phyloP scores from a whole-genome alignment of 257 asterid species.

The Striga asiatica region DNA sequence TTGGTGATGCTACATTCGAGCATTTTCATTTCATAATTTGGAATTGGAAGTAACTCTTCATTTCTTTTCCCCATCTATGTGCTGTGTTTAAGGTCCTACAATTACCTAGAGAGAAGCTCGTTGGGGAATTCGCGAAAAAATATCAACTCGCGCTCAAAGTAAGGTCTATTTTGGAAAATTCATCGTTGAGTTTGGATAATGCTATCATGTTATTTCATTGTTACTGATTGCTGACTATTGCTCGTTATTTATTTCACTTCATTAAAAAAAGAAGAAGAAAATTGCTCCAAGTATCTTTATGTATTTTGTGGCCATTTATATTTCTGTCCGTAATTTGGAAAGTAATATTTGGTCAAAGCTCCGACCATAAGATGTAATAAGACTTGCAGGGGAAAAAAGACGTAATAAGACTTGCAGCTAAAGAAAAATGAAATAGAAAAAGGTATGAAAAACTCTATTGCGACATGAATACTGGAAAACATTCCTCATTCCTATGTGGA shows the following conservation, averaged over 20 bases:
- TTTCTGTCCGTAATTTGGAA: background rate
- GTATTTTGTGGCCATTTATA: no score
- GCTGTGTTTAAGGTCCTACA: conserved; percentile 31
- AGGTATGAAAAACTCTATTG: no score
- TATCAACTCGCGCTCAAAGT: conserved; percentile 22
- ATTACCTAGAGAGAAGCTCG: conserved; percentile 47
- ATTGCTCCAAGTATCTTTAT: no score
- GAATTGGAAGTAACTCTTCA: no score
- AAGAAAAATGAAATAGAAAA: no score
- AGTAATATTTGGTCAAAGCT: background rate
- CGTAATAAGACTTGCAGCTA: no score
- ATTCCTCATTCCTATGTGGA: no score
- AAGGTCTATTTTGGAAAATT: conserved; percentile 42
- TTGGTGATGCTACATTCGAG: no score
- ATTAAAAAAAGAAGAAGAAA: no score
- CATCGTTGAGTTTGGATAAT: conserved; percentile 60
- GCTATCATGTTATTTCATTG: conserved; percentile 54
- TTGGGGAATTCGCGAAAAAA: conserved; percentile 30
- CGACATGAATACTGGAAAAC: no score
- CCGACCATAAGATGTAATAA: no score
- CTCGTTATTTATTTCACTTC: background rate
- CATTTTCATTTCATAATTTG: background rate
- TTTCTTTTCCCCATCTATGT: background rate
- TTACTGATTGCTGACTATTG: conserved; percentile 22
- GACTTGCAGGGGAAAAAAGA: no score